Base-by-base conservation (phyloP, 768 basidiomycete genomes). In the Pleurotus cornucopiae region DNA sequence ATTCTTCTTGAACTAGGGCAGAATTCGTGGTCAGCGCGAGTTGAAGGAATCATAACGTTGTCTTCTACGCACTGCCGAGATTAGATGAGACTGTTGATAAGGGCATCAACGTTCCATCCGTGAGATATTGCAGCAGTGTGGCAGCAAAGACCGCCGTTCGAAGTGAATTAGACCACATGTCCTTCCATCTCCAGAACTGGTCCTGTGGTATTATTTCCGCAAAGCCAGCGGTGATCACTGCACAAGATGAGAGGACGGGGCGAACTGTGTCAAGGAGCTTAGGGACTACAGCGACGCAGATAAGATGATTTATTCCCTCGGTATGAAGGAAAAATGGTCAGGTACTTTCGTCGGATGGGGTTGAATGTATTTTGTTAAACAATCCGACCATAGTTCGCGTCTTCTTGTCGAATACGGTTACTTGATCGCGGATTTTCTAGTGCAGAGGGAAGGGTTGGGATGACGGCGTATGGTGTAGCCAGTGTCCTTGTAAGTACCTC, bases 171-270 rank as follows among this genome's bases (percentile, higher is more conserved):
- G 80, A 77, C 89, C 89, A 91, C 82, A 88, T 82, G 21, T 91
- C 88, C 66, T 88, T 90, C 87, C 87, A 92, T 55, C 83, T 76
- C 90, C 90, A 92, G 58, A 89, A 84, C 60, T 91, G 87, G 61
- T 87, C 82, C 26, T 74, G 75, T 25, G 90, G 90, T 21, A 90
- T 73, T 30, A 85, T 74, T 4, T 63, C 69, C 5, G 83, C 84
- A n/a, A 93, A 70, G 1, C 74, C 73, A 20, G 73, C 70, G 7
- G 67, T 77, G 6, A 73, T 77, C 16, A 76, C 79, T 56, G 71
- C 72, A 60, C 84, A 91, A 60, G 78, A 79, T 9, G 69, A 63
- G 25, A 91, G 65, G 6, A 81, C 71, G 1, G 86, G 84, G 39
- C 72, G 76, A 12, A 88, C 78, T 12, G 77, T 71, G 49, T 80